Evolutionary conservation across 2,329 filamentous ascomycete genomes (phyloP), one percentile per base, ranked within the genome.

Genomic region (Claviceps sp.): DNA sequence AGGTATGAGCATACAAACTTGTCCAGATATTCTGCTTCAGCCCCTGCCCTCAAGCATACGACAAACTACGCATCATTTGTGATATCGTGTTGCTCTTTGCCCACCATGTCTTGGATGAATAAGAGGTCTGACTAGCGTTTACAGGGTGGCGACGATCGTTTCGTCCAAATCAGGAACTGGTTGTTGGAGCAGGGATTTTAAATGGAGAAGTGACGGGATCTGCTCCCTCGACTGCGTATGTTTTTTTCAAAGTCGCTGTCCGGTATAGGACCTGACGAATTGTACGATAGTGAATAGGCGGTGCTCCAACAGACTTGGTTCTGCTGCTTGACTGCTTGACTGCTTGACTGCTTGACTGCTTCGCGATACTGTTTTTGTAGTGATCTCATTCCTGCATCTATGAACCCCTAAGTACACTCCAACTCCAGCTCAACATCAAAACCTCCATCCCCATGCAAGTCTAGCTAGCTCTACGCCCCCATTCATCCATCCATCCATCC

Each of bases 1-100:
- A 84, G 75, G 86, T 87, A 65, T 60, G 71, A 26, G 45, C 13
- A 41, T 18, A 16, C n/a, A 18, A 16, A 14, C 13, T 14, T 26
- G 14, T 46, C 11, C 22, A 34, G 30, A 34, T 34, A 34, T 11
- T 34, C 30, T 34, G 30, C 30, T 34, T 11, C 9, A 34, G 9
- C 30, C 9, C 30, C 30, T 34, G 30, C 30, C 3, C 30, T 34
- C 9, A 34, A 11, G 9, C 30, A 34, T 34, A 34, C 8, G 11
- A 34, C 30, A 34, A 4, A 34, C 11, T 4, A 11, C 30, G 9
- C 30, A 34, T 34, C 30, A 34, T 11, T 34, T 34, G 9, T 11
- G 4, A 4, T 34, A 34, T 34, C 9, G 9, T 34, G 30, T 34
- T 34, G 30, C 30, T 34, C 4, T 34, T 34, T 34, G 30, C 30